phyloP scores from a whole-genome alignment of 2,329 filamentous ascomycete species.

The Apiospora kogelbergensis region DNA sequence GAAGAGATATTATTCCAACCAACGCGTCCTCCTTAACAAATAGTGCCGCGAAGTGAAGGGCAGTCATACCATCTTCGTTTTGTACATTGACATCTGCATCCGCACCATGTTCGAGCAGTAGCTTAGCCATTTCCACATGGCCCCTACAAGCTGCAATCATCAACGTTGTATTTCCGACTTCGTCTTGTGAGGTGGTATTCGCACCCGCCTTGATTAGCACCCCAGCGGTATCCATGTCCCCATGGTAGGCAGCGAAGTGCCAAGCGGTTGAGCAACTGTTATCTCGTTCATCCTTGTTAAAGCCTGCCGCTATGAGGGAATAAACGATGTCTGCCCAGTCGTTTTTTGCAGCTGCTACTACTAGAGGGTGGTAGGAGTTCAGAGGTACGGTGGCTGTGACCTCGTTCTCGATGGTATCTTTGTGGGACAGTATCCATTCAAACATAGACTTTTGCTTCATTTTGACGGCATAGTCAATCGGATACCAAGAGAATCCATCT shows the following conservation, averaged over 20 bases:
- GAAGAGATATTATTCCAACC: neutral
- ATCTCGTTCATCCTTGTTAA: neutral
- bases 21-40: neutral
- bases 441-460: neutral
- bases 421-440: neutral
- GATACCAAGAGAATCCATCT: neutral
- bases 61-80: rapidly evolving
- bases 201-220: neutral
- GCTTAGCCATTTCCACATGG: neutral
- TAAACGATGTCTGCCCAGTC: neutral
- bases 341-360: neutral
- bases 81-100: neutral
- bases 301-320: neutral
- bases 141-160: neutral
- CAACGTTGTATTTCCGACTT: neutral
- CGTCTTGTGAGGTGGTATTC: neutral
- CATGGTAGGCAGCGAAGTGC: neutral
- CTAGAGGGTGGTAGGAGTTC: neutral
- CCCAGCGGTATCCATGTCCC: neutral
- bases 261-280: neutral
- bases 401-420: too few relatives aligned
- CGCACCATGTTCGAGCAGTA: neutral
- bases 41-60: neutral
- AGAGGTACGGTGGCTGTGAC: too few relatives aligned
- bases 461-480: neutral